These are phyloP conservation scores for Ophiostoma quercus DNA, from an alignment of 2,329 filamentous ascomycete species.

Conservation along the genomic window DNA sequence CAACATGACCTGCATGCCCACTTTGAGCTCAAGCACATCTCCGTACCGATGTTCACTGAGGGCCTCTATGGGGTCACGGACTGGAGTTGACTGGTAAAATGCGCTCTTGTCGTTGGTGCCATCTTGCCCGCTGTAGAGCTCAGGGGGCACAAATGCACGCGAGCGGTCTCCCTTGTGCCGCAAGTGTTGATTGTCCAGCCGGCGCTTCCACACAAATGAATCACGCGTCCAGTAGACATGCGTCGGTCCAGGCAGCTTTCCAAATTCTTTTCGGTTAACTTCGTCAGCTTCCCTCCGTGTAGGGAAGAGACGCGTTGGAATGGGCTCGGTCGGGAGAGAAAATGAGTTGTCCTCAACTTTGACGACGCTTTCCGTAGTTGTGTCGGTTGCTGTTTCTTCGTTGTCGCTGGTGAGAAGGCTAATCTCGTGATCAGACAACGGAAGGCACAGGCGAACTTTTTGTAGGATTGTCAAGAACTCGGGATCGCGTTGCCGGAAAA, in stretches of 20 bases:
- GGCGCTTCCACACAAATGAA: constrained; percentile 37
- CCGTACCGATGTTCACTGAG: constrained; percentile 46
- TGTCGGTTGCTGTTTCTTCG: constrained; percentile 24
- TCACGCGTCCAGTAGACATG: constrained; percentile 37
- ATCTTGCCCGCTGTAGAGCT: not conserved
- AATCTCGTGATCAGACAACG: constrained; percentile 37
- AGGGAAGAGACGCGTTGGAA: constrained; percentile 44
- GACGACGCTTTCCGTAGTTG: not conserved
- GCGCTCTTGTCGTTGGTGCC: not conserved
- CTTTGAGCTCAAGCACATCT: constrained; percentile 41
- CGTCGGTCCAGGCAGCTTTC: constrained; percentile 29
- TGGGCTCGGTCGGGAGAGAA: constrained; percentile 29
- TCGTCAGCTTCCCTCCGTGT: constrained; percentile 37
- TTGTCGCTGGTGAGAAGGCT: constrained; percentile 43
- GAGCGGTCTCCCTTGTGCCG: not conserved
- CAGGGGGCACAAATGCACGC: not conserved
- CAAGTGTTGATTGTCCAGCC: not conserved
- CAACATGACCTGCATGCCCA: constrained; percentile 49
- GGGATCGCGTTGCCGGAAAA: constrained; percentile 53
- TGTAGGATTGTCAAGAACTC: constrained; percentile 52
- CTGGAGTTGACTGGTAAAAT: not conserved
- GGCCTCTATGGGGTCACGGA: constrained; percentile 33
- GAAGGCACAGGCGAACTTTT: constrained; percentile 46
- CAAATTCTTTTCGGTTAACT: constrained; percentile 36
- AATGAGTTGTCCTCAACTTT: not conserved